A percentile compares a stretch with the other conserved stretches of the same genome.
Conservation (phyloP, 257 asterid genomes). For the Salvia miltiorrhiza region DNA sequence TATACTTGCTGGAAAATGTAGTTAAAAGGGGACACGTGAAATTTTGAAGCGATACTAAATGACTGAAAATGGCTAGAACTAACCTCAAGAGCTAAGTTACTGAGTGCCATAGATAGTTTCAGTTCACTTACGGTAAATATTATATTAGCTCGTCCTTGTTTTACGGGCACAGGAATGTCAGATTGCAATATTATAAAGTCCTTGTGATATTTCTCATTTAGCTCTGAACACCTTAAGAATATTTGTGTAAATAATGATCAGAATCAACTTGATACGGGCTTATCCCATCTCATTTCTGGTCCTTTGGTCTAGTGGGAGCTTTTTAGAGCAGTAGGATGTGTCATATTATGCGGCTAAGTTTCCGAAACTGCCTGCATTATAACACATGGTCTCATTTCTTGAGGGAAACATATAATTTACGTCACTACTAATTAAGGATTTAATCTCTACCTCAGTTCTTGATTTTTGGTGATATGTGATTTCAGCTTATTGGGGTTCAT, state of each 20-base stretch:
- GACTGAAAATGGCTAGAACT: background rate
- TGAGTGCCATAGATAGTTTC: background rate
- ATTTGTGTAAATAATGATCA: background rate
- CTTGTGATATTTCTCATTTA: background rate
- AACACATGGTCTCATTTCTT: background rate
- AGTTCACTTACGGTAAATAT: background rate
- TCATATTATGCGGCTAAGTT: background rate
- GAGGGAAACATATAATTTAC: background rate
- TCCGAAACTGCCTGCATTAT: constrained; percentile 6
- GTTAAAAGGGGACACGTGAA: background rate
- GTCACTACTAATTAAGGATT: background rate
- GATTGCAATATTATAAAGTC: constrained; percentile 1
- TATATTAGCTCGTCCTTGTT: background rate
- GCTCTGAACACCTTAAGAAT: constrained; percentile 11
- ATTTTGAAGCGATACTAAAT: background rate
- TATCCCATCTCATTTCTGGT: constrained; percentile 13
- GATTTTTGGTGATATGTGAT: constrained; percentile 20
- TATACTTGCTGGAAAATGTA: constrained; percentile 1
- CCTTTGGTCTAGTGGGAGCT: constrained; percentile 2
- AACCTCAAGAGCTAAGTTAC: background rate
- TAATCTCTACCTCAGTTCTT: constrained; percentile 11
- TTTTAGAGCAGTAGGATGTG: background rate
- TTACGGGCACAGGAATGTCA: background rate
- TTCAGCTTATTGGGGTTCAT: constrained; percentile 86
- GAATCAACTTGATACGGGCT: background rate